A percentile compares a stretch with the other conserved stretches of the same genome.
phyloP scores from a whole-genome alignment of 352 stramenopile species.

The Pythium aristosporum region DNA sequence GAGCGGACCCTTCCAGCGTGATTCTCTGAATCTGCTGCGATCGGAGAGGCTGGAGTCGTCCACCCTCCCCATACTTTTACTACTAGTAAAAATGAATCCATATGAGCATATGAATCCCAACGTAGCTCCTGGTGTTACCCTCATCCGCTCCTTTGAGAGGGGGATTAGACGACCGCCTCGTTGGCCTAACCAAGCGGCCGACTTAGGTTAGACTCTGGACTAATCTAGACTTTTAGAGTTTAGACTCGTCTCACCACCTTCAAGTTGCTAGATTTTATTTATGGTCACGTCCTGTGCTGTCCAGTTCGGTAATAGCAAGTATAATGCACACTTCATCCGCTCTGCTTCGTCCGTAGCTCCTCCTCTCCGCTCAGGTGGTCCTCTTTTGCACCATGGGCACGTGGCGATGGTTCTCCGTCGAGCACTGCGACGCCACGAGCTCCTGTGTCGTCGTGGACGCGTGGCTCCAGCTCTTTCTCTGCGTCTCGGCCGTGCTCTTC shows the following conservation, averaged over 20 bases:
- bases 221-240: too few species aligned
- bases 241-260: background rate
- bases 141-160: too few species aligned
- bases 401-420: conserved; percentile 46
- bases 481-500: conserved; percentile 27
- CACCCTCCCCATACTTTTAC: too few species aligned
- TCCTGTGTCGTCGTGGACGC: conserved; percentile 66
- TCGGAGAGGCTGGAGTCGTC: too few species aligned
- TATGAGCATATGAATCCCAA: too few species aligned
- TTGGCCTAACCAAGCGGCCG: too few species aligned
- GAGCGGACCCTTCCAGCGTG: conserved; percentile 1
- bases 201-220: too few species aligned
- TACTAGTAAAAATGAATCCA: too few species aligned
- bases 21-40: background rate
- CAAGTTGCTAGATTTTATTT: background rate
- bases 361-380: background rate
- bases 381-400: conserved; percentile 46
- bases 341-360: background rate
- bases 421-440: conserved; percentile 47
- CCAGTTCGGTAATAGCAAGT: background rate
- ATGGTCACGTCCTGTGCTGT: background rate
- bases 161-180: too few species aligned
- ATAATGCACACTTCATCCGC: background rate
- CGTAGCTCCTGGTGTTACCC: too few species aligned
- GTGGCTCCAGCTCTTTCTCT: conserved; percentile 53